phyloP scores from a whole-genome alignment of 257 asterid species.

The Parsonsia alboflavescens region DNA sequence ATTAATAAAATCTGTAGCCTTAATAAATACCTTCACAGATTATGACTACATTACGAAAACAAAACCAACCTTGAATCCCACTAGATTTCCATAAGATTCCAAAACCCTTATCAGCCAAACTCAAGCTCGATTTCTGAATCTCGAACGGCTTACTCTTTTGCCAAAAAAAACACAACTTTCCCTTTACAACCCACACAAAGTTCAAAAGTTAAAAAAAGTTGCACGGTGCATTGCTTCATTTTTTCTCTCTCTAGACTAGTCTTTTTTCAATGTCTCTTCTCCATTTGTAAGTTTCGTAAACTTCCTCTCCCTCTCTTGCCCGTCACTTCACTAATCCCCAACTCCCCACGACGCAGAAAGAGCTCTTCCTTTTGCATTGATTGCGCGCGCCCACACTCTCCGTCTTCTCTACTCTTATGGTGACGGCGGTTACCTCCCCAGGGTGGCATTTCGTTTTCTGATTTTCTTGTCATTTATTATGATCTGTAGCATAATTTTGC shows the following conservation, averaged over 20 bases:
- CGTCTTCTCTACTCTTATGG: background rate
- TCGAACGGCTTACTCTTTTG: no score
- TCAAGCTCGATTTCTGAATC: background rate
- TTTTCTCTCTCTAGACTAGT: background rate
- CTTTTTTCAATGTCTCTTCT: background rate
- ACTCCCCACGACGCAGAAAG: background rate
- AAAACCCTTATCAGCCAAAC: background rate
- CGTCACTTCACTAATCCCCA: background rate
- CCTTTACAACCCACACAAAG: conserved; percentile 3
- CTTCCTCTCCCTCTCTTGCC: background rate
- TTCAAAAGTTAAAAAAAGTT: background rate
- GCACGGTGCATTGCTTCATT: background rate
- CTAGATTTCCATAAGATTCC: background rate
- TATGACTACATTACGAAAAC: background rate
- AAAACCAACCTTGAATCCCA: background rate
- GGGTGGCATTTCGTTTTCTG: conserved; percentile 3
- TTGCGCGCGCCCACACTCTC: conserved; percentile 5
- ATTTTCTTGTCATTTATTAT: background rate
- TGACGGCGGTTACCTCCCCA: background rate
- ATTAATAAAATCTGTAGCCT: no score
- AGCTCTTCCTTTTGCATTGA: conserved; percentile 9
- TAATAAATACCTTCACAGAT: no score
- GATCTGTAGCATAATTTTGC: background rate
- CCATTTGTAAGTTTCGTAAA: conserved; percentile 10
- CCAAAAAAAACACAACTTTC: background rate